Evolutionary conservation across 495 filamentous ascomycete species (phyloP).

Genomic region (Collariella sp.): DNA sequence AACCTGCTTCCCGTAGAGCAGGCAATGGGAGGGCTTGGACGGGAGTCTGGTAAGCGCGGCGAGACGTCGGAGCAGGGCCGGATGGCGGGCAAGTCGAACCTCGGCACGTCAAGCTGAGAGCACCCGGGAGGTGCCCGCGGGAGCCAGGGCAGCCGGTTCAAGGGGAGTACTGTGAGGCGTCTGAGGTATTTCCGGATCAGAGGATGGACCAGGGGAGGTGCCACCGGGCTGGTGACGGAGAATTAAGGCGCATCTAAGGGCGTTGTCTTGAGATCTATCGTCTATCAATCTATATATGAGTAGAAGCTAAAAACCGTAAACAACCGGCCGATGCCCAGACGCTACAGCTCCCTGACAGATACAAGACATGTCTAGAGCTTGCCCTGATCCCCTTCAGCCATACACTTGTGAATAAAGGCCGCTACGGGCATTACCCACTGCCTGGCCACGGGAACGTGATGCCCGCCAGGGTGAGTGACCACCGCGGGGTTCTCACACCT

Average conservation of each 20-base stretch:
- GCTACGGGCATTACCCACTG: constrained; percentile 68
- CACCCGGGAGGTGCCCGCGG: constrained; percentile 2
- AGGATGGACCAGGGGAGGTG: constrained; percentile 1
- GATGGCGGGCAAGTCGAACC: constrained; percentile 9
- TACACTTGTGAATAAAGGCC: constrained; percentile 60
- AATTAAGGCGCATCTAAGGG: not conserved
- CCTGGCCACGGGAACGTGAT: constrained; percentile 78
- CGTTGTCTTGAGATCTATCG: not conserved
- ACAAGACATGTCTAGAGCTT: not conserved
- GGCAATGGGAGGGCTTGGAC: not conserved
- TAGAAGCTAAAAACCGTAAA: not conserved
- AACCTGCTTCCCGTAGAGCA: constrained; percentile 11
- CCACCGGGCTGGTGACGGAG: constrained; percentile 3
- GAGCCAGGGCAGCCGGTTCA: constrained; percentile 3
- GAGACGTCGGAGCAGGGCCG: constrained; percentile 12
- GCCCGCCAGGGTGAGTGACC: constrained; percentile 83
- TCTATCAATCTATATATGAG: not conserved
- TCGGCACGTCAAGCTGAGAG: not conserved
- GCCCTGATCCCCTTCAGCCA: constrained; percentile 20
- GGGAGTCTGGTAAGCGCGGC: not conserved
- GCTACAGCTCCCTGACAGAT: not conserved
- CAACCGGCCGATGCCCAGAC: not conserved
- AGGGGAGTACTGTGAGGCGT: constrained; percentile 9
- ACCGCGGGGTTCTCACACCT: constrained; percentile 56
- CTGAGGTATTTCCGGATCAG: constrained; percentile 12